phyloP scores from a whole-genome alignment of 257 asterid species.

The Handroanthus guayacan region DNA sequence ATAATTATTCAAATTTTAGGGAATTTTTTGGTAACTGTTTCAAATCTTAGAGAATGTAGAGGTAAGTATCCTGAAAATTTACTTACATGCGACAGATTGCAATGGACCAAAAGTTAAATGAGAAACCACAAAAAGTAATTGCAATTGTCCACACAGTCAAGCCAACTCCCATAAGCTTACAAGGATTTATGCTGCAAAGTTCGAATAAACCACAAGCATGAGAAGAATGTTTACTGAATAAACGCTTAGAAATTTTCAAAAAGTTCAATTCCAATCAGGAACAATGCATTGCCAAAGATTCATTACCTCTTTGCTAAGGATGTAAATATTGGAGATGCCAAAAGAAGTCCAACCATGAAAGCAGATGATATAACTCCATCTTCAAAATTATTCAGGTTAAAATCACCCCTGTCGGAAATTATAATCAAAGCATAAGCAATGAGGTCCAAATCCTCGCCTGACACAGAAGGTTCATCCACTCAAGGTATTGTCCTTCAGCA shows the following conservation, averaged over 20 bases:
- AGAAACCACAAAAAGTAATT: slow-evolving; percentile 82
- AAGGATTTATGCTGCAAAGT: slow-evolving; percentile 86
- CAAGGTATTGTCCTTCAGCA: not conserved
- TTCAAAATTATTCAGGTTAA: slow-evolving; percentile 83
- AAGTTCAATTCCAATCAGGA: not conserved
- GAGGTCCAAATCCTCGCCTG: no score
- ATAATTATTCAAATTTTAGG: no score
- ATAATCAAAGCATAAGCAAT: slow-evolving; percentile 25
- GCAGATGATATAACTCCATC: slow-evolving; percentile 97
- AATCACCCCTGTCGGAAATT: slow-evolving; percentile 73
- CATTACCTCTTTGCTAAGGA: slow-evolving; percentile 79
- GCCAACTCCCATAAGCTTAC: slow-evolving; percentile 96
- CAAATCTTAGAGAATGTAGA: no score
- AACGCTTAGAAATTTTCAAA: no score
- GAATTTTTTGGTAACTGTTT: no score
- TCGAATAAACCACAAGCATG: slow-evolving; percentile 6
- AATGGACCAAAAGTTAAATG: slow-evolving; percentile 85
- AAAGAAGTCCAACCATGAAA: slow-evolving; percentile 98
- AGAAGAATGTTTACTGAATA: no score
- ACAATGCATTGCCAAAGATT: not conserved
- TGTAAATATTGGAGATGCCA: slow-evolving; percentile 96
- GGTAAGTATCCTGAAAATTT: not conserved
- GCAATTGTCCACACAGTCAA: slow-evolving; percentile 93
- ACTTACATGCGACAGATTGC: slow-evolving; percentile 88
- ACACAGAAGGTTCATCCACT: no score